These are phyloP conservation scores for Peronospora farinosa DNA, from an alignment of 352 stramenopile genomes.

Conservation along the genomic window DNA sequence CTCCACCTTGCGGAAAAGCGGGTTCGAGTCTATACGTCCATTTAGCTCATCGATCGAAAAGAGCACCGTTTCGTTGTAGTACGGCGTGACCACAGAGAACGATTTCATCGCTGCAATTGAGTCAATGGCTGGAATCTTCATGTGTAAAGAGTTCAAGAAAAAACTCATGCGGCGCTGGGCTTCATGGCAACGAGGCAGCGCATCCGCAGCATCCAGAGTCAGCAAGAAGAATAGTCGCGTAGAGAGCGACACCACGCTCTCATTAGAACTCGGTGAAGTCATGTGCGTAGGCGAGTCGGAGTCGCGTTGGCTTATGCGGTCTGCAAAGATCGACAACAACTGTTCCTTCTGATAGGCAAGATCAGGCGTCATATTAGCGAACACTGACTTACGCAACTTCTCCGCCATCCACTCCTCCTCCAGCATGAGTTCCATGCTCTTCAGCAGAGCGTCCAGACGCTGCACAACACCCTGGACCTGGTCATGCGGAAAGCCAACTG, in stretches of 20 bases:
- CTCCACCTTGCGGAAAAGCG: conserved; percentile 81
- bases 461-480: conserved; percentile 74
- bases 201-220: conserved; percentile 77
- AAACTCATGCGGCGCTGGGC: conserved; percentile 86
- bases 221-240: conserved; percentile 81
- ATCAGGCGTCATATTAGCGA: conserved; percentile 70
- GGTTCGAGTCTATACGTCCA: conserved; percentile 73
- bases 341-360: conserved; percentile 76
- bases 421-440: conserved; percentile 81
- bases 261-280: conserved; percentile 66
- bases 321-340: conserved; percentile 65
- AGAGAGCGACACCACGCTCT: conserved; percentile 69
- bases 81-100: conserved; percentile 84
- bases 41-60: conserved; percentile 83
- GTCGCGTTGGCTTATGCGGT: conserved; percentile 55
- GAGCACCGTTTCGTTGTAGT: conserved; percentile 86
- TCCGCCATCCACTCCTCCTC: conserved; percentile 85
- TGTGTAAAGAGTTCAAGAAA: conserved; percentile 84
- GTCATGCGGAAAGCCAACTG: conserved; percentile 62
- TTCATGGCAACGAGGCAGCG: conserved; percentile 77
- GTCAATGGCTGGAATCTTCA: conserved; percentile 81
- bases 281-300: conserved; percentile 35
- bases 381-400: conserved; percentile 71
- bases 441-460: conserved; percentile 66
- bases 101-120: conserved; percentile 85